These are phyloP conservation scores for Xylaria palmicola DNA, from an alignment of 495 filamentous ascomycete species.

Conservation along the genomic window DNA sequence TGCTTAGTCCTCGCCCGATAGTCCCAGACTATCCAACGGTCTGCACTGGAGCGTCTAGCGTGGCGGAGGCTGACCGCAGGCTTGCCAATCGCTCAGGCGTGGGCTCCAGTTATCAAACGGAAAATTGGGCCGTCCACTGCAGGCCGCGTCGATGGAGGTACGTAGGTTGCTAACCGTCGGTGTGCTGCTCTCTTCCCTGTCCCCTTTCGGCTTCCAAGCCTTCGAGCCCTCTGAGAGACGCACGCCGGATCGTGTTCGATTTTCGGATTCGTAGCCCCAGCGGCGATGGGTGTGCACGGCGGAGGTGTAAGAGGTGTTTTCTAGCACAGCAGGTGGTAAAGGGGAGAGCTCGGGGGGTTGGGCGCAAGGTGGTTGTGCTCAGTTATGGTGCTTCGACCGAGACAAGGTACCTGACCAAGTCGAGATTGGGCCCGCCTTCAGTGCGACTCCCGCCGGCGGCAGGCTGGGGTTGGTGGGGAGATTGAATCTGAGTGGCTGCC, in stretches of 20 bases:
- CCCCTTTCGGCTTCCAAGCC: slow-evolving; percentile 4
- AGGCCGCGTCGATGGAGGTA: neutral
- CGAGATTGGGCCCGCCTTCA: slow-evolving; percentile 10
- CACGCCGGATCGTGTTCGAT: neutral
- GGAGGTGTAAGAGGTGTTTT: slow-evolving; percentile 9
- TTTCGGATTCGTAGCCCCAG: slow-evolving; percentile 1
- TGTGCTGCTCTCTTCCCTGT: neutral
- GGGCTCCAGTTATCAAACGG: slow-evolving; percentile 1
- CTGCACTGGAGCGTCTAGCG: neutral
- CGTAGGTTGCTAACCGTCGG: neutral
- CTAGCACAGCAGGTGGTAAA: neutral
- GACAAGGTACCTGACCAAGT: slow-evolving; percentile 12
- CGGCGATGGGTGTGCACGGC: slow-evolving; percentile 1
- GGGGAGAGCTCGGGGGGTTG: slow-evolving; percentile 6
- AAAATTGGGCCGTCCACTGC: slow-evolving; percentile 4
- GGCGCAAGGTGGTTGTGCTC: neutral
- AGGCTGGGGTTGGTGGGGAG: slow-evolving; percentile 7
- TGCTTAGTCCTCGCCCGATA: neutral
- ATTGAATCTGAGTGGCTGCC: neutral
- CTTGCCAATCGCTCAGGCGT: neutral
- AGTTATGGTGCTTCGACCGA: slow-evolving; percentile 6
- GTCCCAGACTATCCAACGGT: neutral
- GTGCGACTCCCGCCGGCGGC: slow-evolving; percentile 8
- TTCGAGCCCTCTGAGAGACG: neutral
- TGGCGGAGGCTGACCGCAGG: neutral